Evolutionary conservation across 768 basidiomycete genomes (phyloP).

Genomic region (Leccinum rimulosum): DNA sequence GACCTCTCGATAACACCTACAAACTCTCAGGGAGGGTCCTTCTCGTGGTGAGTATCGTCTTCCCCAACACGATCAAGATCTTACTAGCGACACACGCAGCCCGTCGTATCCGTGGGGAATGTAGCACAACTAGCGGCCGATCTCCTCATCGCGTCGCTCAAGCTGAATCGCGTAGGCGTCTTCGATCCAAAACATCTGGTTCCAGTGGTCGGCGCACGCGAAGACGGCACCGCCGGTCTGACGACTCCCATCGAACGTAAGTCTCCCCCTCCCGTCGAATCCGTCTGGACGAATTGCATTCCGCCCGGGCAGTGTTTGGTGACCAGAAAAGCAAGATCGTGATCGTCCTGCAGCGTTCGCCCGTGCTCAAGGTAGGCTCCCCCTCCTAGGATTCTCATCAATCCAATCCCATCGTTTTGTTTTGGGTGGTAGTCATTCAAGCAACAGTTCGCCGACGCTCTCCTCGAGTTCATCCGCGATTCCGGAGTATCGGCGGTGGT

Average conservation of each 20-base stretch:
- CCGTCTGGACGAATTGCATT: background rate
- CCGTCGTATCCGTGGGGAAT: slow-evolving; percentile 79
- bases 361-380: slow-evolving; percentile 62
- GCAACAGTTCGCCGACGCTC: slow-evolving; percentile 56
- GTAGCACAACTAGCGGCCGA: slow-evolving; percentile 78
- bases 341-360: slow-evolving; percentile 77
- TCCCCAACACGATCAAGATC: background rate
- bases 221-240: slow-evolving; percentile 57
- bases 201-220: slow-evolving; percentile 72
- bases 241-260: slow-evolving; percentile 76
- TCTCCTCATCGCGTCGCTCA: slow-evolving; percentile 65
- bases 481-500: slow-evolving; percentile 52
- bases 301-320: slow-evolving; percentile 56
- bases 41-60: slow-evolving; percentile 25
- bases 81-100: slow-evolving; percentile 35
- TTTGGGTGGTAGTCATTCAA: slow-evolving; percentile 52
- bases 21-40: slow-evolving; percentile 30
- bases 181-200: slow-evolving; percentile 63
- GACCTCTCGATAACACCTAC: slow-evolving; percentile 21
- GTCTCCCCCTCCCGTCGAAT: slow-evolving; percentile 20
- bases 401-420: background rate
- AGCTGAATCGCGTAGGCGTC: slow-evolving; percentile 56
- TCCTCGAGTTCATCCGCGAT: slow-evolving; percentile 55
- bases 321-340: slow-evolving; percentile 46
- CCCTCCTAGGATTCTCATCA: background rate